These are phyloP conservation scores for Graphiopsis chlorocephala DNA, from an alignment of 2,329 filamentous ascomycete species.

Conservation along the genomic window DNA sequence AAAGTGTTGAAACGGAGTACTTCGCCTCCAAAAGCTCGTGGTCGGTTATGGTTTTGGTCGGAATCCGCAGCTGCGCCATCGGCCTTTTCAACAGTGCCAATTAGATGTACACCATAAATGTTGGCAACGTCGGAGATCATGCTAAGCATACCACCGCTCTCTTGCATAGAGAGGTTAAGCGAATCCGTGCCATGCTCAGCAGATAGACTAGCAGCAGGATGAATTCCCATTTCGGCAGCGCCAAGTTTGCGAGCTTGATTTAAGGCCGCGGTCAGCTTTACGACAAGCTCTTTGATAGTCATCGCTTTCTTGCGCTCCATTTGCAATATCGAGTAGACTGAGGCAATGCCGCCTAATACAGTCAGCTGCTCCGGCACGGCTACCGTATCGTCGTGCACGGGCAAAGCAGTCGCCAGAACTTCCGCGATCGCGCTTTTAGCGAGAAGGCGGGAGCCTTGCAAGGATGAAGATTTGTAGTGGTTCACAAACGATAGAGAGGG, in stretches of 20 bases:
- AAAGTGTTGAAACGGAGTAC: conserved; percentile 83
- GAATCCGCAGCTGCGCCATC: neutral
- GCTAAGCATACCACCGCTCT: conserved; percentile 26
- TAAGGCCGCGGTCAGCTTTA: conserved; percentile 76
- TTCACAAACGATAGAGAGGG: neutral
- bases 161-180: conserved; percentile 21
- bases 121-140: conserved; percentile 26
- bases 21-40: conserved; percentile 65
- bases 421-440: conserved; percentile 21
- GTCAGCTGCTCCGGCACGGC: conserved; percentile 52
- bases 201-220: conserved; percentile 84
- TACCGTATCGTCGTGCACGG: conserved; percentile 29
- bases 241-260: conserved; percentile 89
- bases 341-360: conserved; percentile 80
- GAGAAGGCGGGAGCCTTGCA: conserved; percentile 6
- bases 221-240: conserved; percentile 92
- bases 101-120: conserved; percentile 28
- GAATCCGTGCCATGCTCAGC: conserved; percentile 53
- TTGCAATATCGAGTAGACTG: conserved; percentile 76
- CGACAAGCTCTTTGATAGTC: conserved; percentile 80
- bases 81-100: neutral
- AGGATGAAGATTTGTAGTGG: neutral
- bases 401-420: conserved; percentile 25
- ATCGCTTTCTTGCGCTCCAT: conserved; percentile 88
- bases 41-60: neutral